Conservation (phyloP, 306 rosid genomes). For the Canavalia gladiata region DNA sequence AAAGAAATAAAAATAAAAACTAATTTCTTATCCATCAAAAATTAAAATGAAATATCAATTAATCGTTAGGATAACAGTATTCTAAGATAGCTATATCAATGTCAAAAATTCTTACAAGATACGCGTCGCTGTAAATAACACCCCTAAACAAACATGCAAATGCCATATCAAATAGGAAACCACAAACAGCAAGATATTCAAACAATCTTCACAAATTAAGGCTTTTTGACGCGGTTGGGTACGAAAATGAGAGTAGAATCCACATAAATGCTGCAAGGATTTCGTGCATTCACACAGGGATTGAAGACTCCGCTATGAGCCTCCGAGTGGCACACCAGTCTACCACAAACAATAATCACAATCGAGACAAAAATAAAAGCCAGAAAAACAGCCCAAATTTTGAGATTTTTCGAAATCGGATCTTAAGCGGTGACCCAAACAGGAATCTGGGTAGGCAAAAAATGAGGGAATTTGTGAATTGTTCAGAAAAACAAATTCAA, state of each 20-base stretch:
- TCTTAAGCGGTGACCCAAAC: conserved; percentile 30
- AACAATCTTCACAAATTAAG: conserved; percentile 30
- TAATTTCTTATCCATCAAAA: conserved; percentile 43
- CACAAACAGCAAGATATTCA: conserved; percentile 4
- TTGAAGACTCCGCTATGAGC: conserved; percentile 13
- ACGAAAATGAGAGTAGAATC: conserved; percentile 44
- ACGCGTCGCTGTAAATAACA: not conserved
- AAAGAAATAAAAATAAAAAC: not conserved
- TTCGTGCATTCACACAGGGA: conserved; percentile 41
- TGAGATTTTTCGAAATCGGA: conserved; percentile 36
- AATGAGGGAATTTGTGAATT: not conserved
- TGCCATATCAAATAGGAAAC: not conserved
- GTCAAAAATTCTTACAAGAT: conserved; percentile 10
- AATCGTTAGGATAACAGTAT: not conserved
- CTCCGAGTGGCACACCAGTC: conserved; percentile 23
- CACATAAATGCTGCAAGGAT: conserved; percentile 20
- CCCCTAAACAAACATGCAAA: not conserved
- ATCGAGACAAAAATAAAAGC: not conserved
- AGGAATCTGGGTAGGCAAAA: not conserved
- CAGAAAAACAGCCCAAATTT: not conserved
- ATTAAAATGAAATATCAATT: conserved; percentile 40
- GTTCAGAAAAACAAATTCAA: conserved; percentile 38
- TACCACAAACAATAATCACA: conserved; percentile 29
- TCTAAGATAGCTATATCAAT: conserved; percentile 27
- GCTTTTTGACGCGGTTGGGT: conserved; percentile 6